phyloP scores from a whole-genome alignment of 148 eudicot genomes.

The Oxyria digyna region DNA sequence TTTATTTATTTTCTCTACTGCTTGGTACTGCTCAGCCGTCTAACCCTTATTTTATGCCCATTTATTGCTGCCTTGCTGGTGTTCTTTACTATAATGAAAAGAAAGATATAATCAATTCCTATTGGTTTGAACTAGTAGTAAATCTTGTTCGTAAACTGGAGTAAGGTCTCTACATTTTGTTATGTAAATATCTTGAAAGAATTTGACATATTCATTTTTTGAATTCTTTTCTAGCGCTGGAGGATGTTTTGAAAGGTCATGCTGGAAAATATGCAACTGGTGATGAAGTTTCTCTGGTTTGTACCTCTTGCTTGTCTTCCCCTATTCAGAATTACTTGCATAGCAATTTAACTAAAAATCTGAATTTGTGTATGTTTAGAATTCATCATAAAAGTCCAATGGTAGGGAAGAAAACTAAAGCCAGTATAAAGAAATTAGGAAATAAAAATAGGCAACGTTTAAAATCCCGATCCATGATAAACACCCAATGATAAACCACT shows the following conservation, averaged over 20 bases:
- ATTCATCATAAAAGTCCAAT: not conserved
- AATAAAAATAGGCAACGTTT: not conserved
- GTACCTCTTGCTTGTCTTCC: slow-evolving; percentile 9
- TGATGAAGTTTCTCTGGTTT: slow-evolving; percentile 73
- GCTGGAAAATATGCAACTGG: slow-evolving; percentile 94
- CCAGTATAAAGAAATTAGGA: not conserved
- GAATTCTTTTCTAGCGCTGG: slow-evolving; percentile 51
- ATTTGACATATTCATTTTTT: not conserved
- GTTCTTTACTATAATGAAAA: not conserved
- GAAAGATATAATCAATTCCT: not conserved
- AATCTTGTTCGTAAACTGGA: not conserved
- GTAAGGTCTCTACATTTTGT: not conserved
- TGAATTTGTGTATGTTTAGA: not conserved
- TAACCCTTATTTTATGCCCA: too few species aligned
- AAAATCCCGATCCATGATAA: not conserved
- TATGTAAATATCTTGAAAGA: not conserved
- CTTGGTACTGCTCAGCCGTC: too few species aligned
- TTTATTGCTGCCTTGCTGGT: not conserved
- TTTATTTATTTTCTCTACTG: not conserved
- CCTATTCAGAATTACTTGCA: not conserved
- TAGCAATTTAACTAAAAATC: not conserved
- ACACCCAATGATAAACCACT: not conserved
- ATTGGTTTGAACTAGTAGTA: not conserved
- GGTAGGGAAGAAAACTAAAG: not conserved
- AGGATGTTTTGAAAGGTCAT: slow-evolving; percentile 48